A percentile compares a stretch with the other conserved stretches of the same genome.
Conservation (phyloP, 2,329 filamentous ascomycete species). For the Colletotrichum orchidophilum region DNA sequence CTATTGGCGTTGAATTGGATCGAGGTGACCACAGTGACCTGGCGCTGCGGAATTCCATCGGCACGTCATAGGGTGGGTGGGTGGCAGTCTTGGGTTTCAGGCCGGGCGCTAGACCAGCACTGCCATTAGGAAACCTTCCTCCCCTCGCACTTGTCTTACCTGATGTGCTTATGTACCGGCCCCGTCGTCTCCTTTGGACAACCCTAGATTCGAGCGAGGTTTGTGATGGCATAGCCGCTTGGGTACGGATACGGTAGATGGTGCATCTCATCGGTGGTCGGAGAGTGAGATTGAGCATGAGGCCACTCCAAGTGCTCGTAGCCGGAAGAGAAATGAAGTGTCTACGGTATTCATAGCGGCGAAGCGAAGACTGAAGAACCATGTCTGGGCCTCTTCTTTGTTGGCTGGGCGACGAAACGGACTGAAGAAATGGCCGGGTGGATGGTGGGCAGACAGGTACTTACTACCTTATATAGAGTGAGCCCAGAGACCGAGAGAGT, state of each 20-base stretch:
- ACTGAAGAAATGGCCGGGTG: not conserved
- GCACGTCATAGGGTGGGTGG: constrained; percentile 26
- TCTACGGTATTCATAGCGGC: not conserved
- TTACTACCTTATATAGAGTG: not conserved
- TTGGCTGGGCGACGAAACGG: not conserved
- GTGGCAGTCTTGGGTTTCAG: constrained; percentile 26
- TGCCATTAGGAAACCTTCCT: not conserved
- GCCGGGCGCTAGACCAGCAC: constrained; percentile 22
- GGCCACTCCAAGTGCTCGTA: not conserved
- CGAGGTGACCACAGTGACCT: not conserved
- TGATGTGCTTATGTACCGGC: not conserved
- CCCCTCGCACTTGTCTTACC: not conserved
- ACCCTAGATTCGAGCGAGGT: not conserved
- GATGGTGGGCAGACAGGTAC: not conserved
- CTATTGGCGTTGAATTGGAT: constrained; percentile 3
- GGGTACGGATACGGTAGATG: not conserved
- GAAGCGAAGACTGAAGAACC: not conserved
- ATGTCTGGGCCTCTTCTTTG: not conserved
- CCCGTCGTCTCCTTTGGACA: not conserved
- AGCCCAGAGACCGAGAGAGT: not conserved
- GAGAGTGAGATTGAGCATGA: not conserved
- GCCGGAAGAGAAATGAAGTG: not conserved
- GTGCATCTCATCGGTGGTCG: not conserved
- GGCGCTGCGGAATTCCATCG: not conserved
- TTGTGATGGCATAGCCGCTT: not conserved